phyloP scores from a whole-genome alignment of 2,329 filamentous ascomycete species.

The Tolypocladium ovalisporum region DNA sequence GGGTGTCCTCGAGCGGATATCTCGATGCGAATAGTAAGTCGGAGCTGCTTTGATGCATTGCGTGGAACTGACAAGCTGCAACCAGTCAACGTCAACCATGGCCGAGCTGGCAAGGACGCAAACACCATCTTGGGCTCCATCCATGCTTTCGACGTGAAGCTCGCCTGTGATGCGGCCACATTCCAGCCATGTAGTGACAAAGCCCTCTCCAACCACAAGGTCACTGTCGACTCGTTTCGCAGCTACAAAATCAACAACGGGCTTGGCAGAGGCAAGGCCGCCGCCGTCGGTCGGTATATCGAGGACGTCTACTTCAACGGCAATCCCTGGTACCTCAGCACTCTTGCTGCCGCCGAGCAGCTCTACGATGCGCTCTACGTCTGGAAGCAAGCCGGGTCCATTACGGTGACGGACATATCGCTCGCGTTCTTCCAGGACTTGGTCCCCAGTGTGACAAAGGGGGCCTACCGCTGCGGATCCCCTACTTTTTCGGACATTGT shows the following conservation, averaged over 20 bases:
- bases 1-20: slow-evolving; percentile 49
- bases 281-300: slow-evolving; percentile 55
- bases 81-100: slow-evolving; percentile 43
- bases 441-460: slow-evolving; percentile 42
- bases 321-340: slow-evolving; percentile 74
- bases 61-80: background rate
- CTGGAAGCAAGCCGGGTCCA: slow-evolving; percentile 52
- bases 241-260: slow-evolving; percentile 61
- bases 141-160: slow-evolving; percentile 56
- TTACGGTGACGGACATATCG: slow-evolving; percentile 54
- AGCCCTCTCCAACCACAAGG: slow-evolving; percentile 67
- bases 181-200: slow-evolving; percentile 68
- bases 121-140: slow-evolving; percentile 60
- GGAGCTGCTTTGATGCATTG: background rate
- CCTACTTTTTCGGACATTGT: slow-evolving; percentile 43
- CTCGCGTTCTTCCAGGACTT: slow-evolving; percentile 63
- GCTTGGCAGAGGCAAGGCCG: slow-evolving; percentile 45
- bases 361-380: slow-evolving; percentile 67
- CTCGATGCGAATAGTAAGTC: slow-evolving; percentile 53
- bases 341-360: slow-evolving; percentile 67
- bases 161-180: slow-evolving; percentile 55
- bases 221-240: slow-evolving; percentile 65
- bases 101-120: slow-evolving; percentile 58
- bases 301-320: slow-evolving; percentile 68
- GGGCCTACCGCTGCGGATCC: slow-evolving; percentile 46